Evolutionary conservation across 2,329 filamentous ascomycete species (phyloP).

Genomic region (Fusarium sp.): DNA sequence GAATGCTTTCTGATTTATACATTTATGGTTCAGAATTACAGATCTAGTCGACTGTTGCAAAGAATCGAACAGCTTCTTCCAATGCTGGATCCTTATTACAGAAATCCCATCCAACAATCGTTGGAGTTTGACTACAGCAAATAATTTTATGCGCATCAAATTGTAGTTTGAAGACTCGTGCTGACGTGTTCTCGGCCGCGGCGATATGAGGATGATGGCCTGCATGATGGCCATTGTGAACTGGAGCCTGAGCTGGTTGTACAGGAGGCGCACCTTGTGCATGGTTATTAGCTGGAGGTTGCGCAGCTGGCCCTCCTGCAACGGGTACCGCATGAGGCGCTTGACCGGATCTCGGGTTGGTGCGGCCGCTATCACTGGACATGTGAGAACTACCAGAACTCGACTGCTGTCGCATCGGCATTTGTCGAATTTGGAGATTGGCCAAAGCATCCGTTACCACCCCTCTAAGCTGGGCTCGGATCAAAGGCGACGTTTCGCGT

Average conservation of each 20-base stretch:
- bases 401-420: constrained; percentile 40
- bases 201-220: constrained; percentile 57
- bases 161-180: constrained; percentile 92
- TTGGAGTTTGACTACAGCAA: constrained; percentile 90
- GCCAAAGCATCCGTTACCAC: constrained; percentile 60
- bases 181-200: constrained; percentile 58
- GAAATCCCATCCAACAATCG: constrained; percentile 98
- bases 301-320: constrained; percentile 4
- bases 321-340: neutral
- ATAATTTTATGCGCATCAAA: constrained; percentile 94
- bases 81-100: constrained; percentile 86
- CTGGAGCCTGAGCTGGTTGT: constrained; percentile 17
- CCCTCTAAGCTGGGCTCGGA: constrained; percentile 61
- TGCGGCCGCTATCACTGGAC: constrained; percentile 6
- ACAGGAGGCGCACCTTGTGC: constrained; percentile 38
- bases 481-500: constrained; percentile 59
- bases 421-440: constrained; percentile 58
- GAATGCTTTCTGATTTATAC: constrained; percentile 15
- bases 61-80: constrained; percentile 81
- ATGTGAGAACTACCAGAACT: constrained; percentile 8
- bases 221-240: constrained; percentile 5
- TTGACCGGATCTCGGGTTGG: constrained; percentile 7
- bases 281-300: constrained; percentile 27
- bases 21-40: neutral
- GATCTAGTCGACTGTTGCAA: constrained; percentile 66